Evolutionary conservation across 208 protist genomes (phyloP), one percentile per base, ranked within the genome.

Genomic region (Acanthamoeba royreba): DNA sequence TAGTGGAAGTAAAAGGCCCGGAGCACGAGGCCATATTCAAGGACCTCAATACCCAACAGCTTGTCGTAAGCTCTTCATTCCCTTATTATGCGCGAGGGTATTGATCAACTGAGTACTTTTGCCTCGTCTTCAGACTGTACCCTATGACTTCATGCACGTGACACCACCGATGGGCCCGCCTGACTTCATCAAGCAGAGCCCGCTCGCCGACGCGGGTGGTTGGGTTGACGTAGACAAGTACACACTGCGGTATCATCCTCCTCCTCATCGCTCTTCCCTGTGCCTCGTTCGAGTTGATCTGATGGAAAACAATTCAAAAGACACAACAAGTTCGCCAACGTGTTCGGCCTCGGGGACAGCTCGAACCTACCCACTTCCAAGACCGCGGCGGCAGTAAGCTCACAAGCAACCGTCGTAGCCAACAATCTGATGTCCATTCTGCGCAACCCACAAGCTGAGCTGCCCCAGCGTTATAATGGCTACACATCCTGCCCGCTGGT

Each of bases 401-500:
- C 92, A 22, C 95, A 97, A 83, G 93, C 93, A 47, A 69, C 93
- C 25, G 93, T 94, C 45, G 63, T 92, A 19, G 63, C 47, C 3
- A 40, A n/a, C 52, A 95, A 95, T 77, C 72, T 95, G 66, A 52
- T 94, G 15, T 22, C 46, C 33, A 7, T 19, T 15, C 77, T 95
- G 58, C 49, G 77, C 28, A 40, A 90, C 45, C 43, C 58, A 28
- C 9, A 35, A 2, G 43, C 43, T 0, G 7, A 38, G 4, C 43
- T 95, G 1, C 58, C 61, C 1, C 66, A 72, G 38, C 91, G 69
- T 25, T 97, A 97, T 49, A 91, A 96, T 42, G 96, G 96, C 40
- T 97, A 96, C 79, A 96, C 96, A 1, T 88, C 89, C n/a, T 97
- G 96, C 79, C 96, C 96, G 22, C 92, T 97, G 49, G 92, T 94